Conservation (phyloP, 345 rosid species). For the Kernera saxatilis region DNA sequence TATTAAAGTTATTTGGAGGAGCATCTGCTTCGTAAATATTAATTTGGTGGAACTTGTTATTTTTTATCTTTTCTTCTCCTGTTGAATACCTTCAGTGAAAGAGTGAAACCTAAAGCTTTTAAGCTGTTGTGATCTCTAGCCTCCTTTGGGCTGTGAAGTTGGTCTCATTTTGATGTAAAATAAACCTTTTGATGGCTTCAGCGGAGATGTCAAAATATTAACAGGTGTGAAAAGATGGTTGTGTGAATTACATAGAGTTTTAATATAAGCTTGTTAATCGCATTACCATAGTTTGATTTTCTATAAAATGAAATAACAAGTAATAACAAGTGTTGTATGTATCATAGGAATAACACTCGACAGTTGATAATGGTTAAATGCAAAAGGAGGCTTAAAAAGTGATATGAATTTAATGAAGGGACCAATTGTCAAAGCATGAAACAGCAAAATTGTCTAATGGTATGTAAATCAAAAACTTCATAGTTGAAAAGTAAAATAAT, state of each 20-base stretch:
- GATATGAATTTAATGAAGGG: not conserved
- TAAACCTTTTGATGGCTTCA: not conserved
- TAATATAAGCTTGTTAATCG: too few relatives aligned
- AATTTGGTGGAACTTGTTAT: not conserved
- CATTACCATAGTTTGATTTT: too few relatives aligned
- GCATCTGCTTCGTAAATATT: conserved; percentile 13
- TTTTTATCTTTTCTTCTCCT: not conserved
- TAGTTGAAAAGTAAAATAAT: too few relatives aligned
- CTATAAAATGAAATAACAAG: too few relatives aligned
- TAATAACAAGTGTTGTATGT: not conserved
- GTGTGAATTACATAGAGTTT: too few relatives aligned
- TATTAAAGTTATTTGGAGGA: not conserved
- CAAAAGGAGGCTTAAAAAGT: not conserved
- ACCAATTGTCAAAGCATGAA: not conserved
- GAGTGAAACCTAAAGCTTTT: not conserved
- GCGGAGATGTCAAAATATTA: not conserved
- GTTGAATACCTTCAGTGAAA: not conserved
- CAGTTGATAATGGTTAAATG: not conserved
- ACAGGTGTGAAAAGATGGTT: not conserved
- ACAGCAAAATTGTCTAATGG: not conserved
- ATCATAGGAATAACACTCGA: not conserved
- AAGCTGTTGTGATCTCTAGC: not conserved
- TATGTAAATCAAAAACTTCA: not conserved
- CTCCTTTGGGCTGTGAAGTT: not conserved
- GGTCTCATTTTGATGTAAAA: not conserved